Evolutionary conservation across 352 stramenopile genomes (phyloP).

Genomic region (Globisporangium carolinianum): DNA sequence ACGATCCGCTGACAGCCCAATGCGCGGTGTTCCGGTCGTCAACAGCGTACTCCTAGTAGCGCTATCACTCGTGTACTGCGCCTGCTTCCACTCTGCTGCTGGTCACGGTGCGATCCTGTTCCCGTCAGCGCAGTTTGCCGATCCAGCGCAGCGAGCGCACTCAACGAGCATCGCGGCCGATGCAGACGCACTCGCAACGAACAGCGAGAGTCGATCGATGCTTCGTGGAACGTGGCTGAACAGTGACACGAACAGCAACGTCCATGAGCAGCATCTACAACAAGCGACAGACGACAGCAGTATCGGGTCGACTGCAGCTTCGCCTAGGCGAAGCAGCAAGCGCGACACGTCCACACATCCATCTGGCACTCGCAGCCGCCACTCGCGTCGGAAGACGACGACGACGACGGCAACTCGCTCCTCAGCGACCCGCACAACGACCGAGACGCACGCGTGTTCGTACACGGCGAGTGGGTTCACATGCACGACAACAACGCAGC

Average conservation of each 20-base stretch:
- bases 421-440: not conserved
- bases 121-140: conserved; percentile 8
- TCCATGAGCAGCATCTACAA: not conserved
- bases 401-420: not conserved
- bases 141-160: not conserved
- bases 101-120: conserved; percentile 14
- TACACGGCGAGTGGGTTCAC: conserved; percentile 4
- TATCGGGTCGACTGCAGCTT: not conserved
- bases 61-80: not conserved
- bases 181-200: not conserved
- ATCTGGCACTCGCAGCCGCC: not conserved
- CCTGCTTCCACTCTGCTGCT: not conserved
- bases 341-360: not conserved
- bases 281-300: not conserved
- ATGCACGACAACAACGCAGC: conserved; percentile 1
- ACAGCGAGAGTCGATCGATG: not conserved
- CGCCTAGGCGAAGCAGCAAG: not conserved
- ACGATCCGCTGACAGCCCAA: too few species aligned
- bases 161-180: not conserved
- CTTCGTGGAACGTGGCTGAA: not conserved
- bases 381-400: not conserved
- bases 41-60: not conserved
- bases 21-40: too few species aligned
- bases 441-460: conserved; percentile 1
- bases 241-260: not conserved